phyloP scores from a whole-genome alignment of 2,329 filamentous ascomycete genomes.

The Claviceps arundinis region DNA sequence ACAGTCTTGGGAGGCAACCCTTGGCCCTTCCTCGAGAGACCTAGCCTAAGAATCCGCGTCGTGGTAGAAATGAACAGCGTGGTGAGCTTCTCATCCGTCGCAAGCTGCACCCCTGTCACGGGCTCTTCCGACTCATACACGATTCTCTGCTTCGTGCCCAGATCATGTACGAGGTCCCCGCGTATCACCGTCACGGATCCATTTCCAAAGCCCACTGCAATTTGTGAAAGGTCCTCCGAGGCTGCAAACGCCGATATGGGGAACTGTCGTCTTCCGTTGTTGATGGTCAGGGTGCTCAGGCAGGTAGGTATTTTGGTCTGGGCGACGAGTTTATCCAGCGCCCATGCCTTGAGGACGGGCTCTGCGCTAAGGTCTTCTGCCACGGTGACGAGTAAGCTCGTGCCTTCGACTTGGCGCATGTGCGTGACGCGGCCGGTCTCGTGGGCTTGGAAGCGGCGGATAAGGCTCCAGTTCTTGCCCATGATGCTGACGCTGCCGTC shows the following conservation, averaged over 20 bases:
- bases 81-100: constrained; percentile 45
- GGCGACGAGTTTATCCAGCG: constrained; percentile 83
- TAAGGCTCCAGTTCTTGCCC: constrained; percentile 73
- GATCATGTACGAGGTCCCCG: constrained; percentile 88
- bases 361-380: constrained; percentile 80
- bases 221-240: constrained; percentile 77
- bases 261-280: constrained; percentile 84
- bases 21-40: constrained; percentile 79
- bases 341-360: constrained; percentile 93
- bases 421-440: constrained; percentile 71
- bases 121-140: constrained; percentile 96
- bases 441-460: constrained; percentile 77
- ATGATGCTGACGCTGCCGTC: constrained; percentile 83
- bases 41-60: constrained; percentile 69
- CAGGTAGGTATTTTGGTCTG: constrained; percentile 85
- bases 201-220: constrained; percentile 92
- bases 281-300: constrained; percentile 70
- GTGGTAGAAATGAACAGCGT: constrained; percentile 90
- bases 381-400: constrained; percentile 72
- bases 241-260: constrained; percentile 87
- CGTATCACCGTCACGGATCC: constrained; percentile 86
- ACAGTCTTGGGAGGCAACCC: constrained; percentile 77
- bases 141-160: constrained; percentile 84
- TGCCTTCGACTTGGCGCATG: constrained; percentile 84
- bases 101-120: constrained; percentile 78